These are phyloP conservation scores for Phylloporus rhodoxanthus DNA, from an alignment of 768 basidiomycete genomes.

Conservation along the genomic window DNA sequence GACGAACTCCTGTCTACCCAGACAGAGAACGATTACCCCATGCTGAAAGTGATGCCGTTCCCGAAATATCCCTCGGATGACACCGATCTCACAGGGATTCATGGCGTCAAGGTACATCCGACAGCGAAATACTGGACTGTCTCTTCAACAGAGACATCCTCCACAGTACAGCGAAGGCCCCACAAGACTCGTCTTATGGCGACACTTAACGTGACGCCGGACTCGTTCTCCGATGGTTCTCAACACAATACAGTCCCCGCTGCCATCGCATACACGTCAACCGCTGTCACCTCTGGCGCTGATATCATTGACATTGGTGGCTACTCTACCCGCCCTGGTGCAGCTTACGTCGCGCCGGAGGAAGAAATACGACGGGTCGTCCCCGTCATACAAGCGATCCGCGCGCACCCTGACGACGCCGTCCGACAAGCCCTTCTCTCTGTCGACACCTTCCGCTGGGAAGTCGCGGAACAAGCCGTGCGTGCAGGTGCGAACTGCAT, in stretches of 20 bases:
- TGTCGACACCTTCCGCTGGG: constrained; percentile 25
- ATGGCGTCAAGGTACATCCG: constrained; percentile 12
- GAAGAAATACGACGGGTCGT: constrained; percentile 73
- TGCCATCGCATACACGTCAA: constrained; percentile 48
- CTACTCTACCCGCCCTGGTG: constrained; percentile 84
- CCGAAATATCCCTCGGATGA: constrained; percentile 44
- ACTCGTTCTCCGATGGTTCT: constrained; percentile 92
- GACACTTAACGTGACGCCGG: constrained; percentile 88
- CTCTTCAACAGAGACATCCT: constrained; percentile 14
- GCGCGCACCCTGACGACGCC: constrained; percentile 25
- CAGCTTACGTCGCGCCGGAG: constrained; percentile 54
- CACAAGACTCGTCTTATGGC: constrained; percentile 75
- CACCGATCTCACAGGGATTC: constrained; percentile 4
- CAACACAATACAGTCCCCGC: constrained; percentile 44
- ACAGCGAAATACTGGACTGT: constrained; percentile 23
- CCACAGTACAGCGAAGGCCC: constrained; percentile 8
- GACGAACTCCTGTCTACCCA: constrained; percentile 31
- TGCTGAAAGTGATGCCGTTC: constrained; percentile 74
- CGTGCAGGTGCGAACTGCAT: constrained; percentile 85
- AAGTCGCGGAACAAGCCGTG: constrained; percentile 40
- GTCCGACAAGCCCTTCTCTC: constrained; percentile 20
- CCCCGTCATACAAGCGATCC: constrained; percentile 61
- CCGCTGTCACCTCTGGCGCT: constrained; percentile 52
- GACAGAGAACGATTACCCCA: constrained; percentile 36
- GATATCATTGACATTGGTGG: constrained; percentile 91